A percentile compares a stretch with the other conserved stretches of the same genome.
Conservation (phyloP, 768 basidiomycete species). For the Boletus vermiculosoides region DNA sequence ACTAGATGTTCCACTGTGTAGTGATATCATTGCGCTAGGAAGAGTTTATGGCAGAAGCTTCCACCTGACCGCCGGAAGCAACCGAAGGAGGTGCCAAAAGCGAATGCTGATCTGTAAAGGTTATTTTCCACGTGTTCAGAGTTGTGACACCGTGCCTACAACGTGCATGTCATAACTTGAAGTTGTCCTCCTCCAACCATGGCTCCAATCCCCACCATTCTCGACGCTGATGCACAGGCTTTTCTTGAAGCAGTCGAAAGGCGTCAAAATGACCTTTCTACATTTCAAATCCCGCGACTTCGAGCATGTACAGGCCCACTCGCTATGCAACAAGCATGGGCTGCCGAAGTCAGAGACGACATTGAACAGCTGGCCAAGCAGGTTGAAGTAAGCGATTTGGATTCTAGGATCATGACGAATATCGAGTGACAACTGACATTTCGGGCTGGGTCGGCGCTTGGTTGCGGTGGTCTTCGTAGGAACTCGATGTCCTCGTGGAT, state of each 20-base stretch:
- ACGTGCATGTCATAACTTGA: background rate
- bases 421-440: background rate
- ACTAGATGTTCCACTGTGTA: background rate
- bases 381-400: slow-evolving; percentile 56
- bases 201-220: slow-evolving; percentile 58
- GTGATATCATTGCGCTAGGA: background rate
- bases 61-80: background rate
- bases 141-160: background rate
- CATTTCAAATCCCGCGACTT: slow-evolving; percentile 76
- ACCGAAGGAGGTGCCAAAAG: background rate
- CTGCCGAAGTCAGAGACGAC: slow-evolving; percentile 76
- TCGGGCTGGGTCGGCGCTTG: background rate
- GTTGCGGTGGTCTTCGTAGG: slow-evolving; percentile 37
- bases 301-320: slow-evolving; percentile 67
- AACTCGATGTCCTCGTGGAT: slow-evolving; percentile 65
- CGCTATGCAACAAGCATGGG: slow-evolving; percentile 66
- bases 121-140: background rate
- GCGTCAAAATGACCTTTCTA: slow-evolving; percentile 58
- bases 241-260: slow-evolving; percentile 55
- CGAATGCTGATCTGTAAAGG: background rate
- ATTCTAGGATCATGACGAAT: slow-evolving; percentile 1
- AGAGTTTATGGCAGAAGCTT: background rate
- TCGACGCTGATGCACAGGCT: slow-evolving; percentile 50
- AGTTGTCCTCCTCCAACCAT: slow-evolving; percentile 35
- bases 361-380: slow-evolving; percentile 58